Base-by-base conservation (phyloP, 2,329 filamentous ascomycete genomes). In the Ustulina deusta region DNA sequence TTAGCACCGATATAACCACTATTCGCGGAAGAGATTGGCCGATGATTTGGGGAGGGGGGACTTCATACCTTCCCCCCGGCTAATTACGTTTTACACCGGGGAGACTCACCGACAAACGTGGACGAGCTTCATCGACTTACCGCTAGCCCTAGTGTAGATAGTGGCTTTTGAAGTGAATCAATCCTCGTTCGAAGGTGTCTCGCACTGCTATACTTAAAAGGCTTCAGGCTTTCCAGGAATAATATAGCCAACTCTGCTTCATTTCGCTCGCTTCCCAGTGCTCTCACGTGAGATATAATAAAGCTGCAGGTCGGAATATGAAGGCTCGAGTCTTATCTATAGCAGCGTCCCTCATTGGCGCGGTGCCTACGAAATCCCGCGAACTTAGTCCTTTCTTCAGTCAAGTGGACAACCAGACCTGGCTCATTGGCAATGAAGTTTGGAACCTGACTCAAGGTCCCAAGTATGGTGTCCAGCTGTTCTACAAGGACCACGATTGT, bases 361-460 rank as follows among this genome's bases (percentile, higher is more conserved):
- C 44, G 6, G 32, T 27, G n/a, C 58, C 58, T 29, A 52, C 58
- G 32, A 40, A 38, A 61, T 44, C 46, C 20, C n/a, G 22, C 6
- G 32, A 40, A 17, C 6, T 38, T 9, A 67, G 58, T 40, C 75
- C 77, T 20, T 78, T 78, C 57, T 61, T 78, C 29, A 71, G 55
- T 17, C 70, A 77, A 55, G 63, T 77, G 15, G 65, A 74, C 61
- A 72, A 61, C 20, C 65, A 74, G 63, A 77, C 72, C 9, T 78
- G 76, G 76, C 62, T 78, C 29, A 76, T 78, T 56, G 77, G 77
- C 36, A 79, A 79, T 44, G 75, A 74, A 51, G 46, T 75, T 46
- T 76, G 75, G 75, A 76, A 76, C 56, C 68, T 78, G 57, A 77
- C 74, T 3, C 75, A 77, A 59, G 74, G 74, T 38, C 69, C 69